These are phyloP conservation scores for Dendrothele bispora DNA, from an alignment of 768 basidiomycete species.

Conservation along the genomic window DNA sequence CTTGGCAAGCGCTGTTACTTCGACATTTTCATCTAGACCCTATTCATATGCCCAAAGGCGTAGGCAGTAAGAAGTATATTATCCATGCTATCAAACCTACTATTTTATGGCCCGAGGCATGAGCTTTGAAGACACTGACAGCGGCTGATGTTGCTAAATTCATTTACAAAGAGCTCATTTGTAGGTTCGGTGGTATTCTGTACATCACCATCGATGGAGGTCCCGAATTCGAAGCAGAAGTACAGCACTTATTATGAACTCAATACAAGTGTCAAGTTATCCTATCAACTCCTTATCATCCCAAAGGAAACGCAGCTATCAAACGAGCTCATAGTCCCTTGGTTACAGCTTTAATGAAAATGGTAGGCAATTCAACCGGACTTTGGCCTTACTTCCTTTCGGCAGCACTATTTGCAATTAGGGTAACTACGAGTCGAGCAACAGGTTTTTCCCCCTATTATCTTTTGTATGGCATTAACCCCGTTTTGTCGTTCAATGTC, in stretches of 20 bases:
- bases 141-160: background rate
- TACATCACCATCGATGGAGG: no score
- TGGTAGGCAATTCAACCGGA: conserved; percentile 11
- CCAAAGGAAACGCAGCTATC: conserved; percentile 28
- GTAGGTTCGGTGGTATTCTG: no score
- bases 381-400: conserved; percentile 25
- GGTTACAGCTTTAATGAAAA: conserved; percentile 15
- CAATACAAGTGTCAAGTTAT: conserved; percentile 25
- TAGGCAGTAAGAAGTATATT: background rate
- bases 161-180: conserved; percentile 9
- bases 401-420: conserved; percentile 23
- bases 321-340: conserved; percentile 27
- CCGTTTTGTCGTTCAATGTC: conserved; percentile 26
- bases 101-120: background rate
- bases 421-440: conserved; percentile 20
- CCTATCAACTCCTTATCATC: conserved; percentile 25
- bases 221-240: no score
- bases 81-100: background rate
- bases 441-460: no score
- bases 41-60: background rate
- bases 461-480: conserved; percentile 27
- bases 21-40: background rate
- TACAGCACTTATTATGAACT: no score
- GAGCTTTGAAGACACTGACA: background rate
- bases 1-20: background rate